Base-by-base conservation (phyloP, 768 basidiomycete species). In the Phlebiopsis gigantea region DNA sequence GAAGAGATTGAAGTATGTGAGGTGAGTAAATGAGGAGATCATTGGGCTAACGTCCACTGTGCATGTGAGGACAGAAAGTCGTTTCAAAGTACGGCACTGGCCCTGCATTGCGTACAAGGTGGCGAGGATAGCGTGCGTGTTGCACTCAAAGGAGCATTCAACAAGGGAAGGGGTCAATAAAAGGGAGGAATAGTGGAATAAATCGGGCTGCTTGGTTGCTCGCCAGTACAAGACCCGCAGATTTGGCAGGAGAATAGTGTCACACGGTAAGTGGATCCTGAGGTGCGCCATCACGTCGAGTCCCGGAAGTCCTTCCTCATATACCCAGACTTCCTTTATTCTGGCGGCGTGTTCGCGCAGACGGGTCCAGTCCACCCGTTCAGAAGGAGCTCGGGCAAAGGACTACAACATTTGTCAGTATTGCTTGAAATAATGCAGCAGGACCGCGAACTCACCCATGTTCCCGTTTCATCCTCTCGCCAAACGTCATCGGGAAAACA, bases 1-100 rank as follows among this genome's bases (percentile, higher is more conserved):
- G 31, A 51, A 51, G 8, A 51, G 25, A 2, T 51, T 51, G 50
- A 51, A 51, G 19, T 29, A 51, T 12, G 31, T 51, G 34, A 51
- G 50, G 5, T n/a, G 17, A 5, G 30, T 8, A 6, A 34, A 51
- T 22, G 50, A 24, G 17, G 19, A 14, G 14, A 41, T 31, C 2
- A 51, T 24, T 14, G 34, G 19, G 21, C 31, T n/a, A 21, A 51
- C 10, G 34, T 51, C 50, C 21, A 39, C 31, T 1, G 30, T 10
- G 5, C 29, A 39, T 1, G 31, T 41, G 1, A 30, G 24, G 22
- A 51, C 9, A 21, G 12, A 39, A 9, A 51, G 19, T 21, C 50
- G 31, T 41, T 41, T 34, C 6, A 51, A n/a, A 14, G 14, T 22
- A 9, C 31, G 30, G 26, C 30, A 51, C 10, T 4, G 21, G 5